Base-by-base conservation (phyloP, 805 yeast species). In the Wickerhamiella azymoides region DNA sequence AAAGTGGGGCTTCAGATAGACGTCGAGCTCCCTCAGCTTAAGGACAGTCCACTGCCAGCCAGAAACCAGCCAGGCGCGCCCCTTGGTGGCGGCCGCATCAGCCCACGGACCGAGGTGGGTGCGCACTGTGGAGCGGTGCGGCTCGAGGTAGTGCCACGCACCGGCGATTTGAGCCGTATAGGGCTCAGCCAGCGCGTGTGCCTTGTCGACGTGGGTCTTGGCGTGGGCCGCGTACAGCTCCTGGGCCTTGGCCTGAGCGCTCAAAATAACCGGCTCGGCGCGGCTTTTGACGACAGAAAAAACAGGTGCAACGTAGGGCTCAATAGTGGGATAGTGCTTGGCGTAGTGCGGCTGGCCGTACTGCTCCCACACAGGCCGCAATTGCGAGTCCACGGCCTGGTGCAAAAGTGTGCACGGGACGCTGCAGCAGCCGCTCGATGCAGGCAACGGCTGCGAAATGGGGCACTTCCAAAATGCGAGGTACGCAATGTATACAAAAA, bases 381-480 rank as follows among this genome's bases (percentile, higher is more conserved):
- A 28, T 11, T 42, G 45, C 19, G 14, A 26, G 38, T 42, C 40
- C 10, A 25, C 25, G 14, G 27, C 36, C 18, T 33, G 25, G 17
- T 42, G 45, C 21, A 42, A 13, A 16, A 28, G 21, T 10, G 19
- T 14, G 38, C 45, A 42, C 35, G 45, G 45, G 8, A 26, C 19
- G 36, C 45, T 36, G 35, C 27, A 9, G 38, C 45, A 42, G 21
- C 27, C 25, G 33, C 14, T 13, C 6, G 24, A 21, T 7, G 24
- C 24, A 21, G 24, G 24, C 16, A 45, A 21, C 2, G 45, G 45
- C 35, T 38, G 38, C 27, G 10, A 17, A 16, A 46, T 36, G n/a
- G 49, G 49, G 39, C 49, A 46, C 33, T 41, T 36, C 46, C 45
- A 46, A 3, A 41, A 16, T 9, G 43, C 49, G 26, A 46, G 40